Conservation (phyloP, 2,329 filamentous ascomycete species). For the Aulographum hederae region DNA sequence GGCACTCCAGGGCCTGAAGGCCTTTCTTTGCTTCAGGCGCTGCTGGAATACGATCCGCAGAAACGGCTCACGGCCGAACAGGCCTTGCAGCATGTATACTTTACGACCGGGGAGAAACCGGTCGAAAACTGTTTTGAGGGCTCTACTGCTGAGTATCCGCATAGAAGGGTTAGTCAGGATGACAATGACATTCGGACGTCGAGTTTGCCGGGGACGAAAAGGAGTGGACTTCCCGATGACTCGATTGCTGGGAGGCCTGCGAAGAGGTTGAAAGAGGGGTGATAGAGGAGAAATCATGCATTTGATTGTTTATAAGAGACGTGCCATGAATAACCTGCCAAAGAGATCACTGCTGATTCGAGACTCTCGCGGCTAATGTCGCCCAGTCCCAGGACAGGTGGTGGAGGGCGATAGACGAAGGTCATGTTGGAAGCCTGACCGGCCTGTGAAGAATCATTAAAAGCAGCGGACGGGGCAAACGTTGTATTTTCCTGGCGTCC, state of each 20-base stretch:
- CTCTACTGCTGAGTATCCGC: slow-evolving; percentile 72
- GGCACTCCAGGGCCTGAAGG: slow-evolving; percentile 41
- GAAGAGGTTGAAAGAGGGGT: slow-evolving; percentile 33
- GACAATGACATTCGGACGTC: slow-evolving; percentile 90
- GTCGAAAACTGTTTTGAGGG: slow-evolving; percentile 82
- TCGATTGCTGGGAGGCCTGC: slow-evolving; percentile 37
- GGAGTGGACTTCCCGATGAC: slow-evolving; percentile 73
- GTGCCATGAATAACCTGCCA: no score
- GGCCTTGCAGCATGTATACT: slow-evolving; percentile 83
- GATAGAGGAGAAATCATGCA: no score
- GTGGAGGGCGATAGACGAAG: no score
- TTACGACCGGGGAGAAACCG: slow-evolving; percentile 47
- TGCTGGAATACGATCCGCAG: slow-evolving; percentile 85
- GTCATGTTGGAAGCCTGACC: no score
- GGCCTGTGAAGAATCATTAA: no score
- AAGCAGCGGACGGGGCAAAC: no score
- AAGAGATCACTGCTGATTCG: no score
- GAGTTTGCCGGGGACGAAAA: slow-evolving; percentile 78
- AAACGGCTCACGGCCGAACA: slow-evolving; percentile 75
- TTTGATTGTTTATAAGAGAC: no score
- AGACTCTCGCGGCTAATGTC: no score
- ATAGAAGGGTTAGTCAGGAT: slow-evolving; percentile 77
- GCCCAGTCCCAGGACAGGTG: no score
- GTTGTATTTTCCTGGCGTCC: no score
- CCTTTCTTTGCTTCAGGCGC: slow-evolving; percentile 59